Base-by-base conservation (phyloP, 768 basidiomycete genomes). In the Trametes villosa region DNA sequence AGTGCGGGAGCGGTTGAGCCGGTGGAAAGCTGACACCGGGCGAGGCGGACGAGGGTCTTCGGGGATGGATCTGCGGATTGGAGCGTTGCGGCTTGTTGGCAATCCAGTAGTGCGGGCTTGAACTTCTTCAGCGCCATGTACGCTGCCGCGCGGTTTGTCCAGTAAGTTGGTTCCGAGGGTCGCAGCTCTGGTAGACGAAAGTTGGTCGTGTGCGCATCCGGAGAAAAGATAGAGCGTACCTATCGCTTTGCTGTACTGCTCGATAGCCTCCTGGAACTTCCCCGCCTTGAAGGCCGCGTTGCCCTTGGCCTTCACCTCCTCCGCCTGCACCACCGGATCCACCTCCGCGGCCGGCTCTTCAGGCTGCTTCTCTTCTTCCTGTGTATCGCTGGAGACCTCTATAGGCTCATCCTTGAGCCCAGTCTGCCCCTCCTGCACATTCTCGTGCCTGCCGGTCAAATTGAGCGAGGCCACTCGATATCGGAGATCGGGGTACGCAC, bases 131-230 rank as follows among this genome's bases (percentile, higher is more conserved):
- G 70, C 0, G 86, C 84, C 84, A 96, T 95, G 70, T 88, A 84
- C 2, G 92, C 87, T 0, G 94, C 93, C 0, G 94, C 93, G 29
- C 93, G 86, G 72, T 96, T 96, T 0, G 92, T 91, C 62, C 88
- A 78, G 69, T 89, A 95, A 3, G 89, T 81, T 0, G 92, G 85
- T 72, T 94, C 89, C 1, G 66, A 64, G 3, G 72, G 57, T n/a
- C 64, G 59, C 13, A 72, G 55, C 9, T 71, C 75, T 75, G 45
- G 11, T 22, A 13, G n/a, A 13, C 18, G 9, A 17, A 27, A 38
- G 13, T 4, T 15, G 13, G 4, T 38, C 26, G 47, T 17, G 24
- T 47, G n/a, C 15, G 12, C 20, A 24, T n/a, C 53, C 13, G 9
- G 30, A 34, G 53, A 42, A 44, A 13, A 38, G 36, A 41, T 20